Conservation (phyloP, 2,329 filamentous ascomycete species). For the Hypoxylon sp. region DNA sequence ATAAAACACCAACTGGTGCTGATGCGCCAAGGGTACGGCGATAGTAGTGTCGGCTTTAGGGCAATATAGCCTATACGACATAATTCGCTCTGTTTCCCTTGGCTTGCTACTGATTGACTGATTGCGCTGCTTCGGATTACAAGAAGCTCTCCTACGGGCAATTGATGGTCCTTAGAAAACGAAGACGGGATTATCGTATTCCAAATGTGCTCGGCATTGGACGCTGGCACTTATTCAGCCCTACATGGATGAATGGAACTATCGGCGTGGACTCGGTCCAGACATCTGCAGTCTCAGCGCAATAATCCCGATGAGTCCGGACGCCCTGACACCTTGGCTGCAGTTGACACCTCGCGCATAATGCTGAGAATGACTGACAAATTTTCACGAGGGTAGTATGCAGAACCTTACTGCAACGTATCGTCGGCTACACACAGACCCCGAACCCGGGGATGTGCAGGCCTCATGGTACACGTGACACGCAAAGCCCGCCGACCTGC, state of each 20-base stretch:
- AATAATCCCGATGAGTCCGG: constrained; percentile 34
- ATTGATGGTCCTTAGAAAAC: constrained; percentile 22
- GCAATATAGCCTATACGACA: constrained; percentile 10
- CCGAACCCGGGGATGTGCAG: constrained; percentile 33
- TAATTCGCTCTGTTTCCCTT: constrained; percentile 8
- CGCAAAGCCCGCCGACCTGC: constrained; percentile 37
- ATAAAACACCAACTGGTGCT: neutral
- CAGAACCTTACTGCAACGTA: constrained; percentile 11
- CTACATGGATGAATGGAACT: constrained; percentile 22
- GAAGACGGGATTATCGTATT: neutral
- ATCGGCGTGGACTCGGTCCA: constrained; percentile 13
- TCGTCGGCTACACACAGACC: constrained; percentile 33
- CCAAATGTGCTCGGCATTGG: constrained; percentile 25
- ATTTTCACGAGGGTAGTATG: constrained; percentile 10
- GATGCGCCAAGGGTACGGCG: constrained; percentile 10
- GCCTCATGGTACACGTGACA: constrained; percentile 28
- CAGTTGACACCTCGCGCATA: constrained; percentile 6
- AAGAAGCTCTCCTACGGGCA: constrained; percentile 14
- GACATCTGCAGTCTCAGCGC: constrained; percentile 16
- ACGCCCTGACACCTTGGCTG: constrained; percentile 11
- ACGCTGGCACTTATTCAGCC: constrained; percentile 35
- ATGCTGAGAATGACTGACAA: constrained; percentile 27
- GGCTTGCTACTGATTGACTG: constrained; percentile 10
- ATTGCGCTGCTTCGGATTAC: constrained; percentile 6
- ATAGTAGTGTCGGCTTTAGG: constrained; percentile 27